Conservation (phyloP, 176 grass and related monocot genomes). For the Bonia amplexicaulis region DNA sequence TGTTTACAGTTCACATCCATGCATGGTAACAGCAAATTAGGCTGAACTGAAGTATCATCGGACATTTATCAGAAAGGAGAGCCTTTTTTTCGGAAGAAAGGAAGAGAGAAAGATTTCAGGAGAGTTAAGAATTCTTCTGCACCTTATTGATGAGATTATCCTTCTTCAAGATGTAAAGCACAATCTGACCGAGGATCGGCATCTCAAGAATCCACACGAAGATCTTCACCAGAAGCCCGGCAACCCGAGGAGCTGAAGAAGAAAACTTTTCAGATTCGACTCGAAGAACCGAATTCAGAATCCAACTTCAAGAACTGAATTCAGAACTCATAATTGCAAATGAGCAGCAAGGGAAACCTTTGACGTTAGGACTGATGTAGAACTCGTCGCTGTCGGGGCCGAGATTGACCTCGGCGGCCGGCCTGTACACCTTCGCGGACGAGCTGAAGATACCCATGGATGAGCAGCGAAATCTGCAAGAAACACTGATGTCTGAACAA, state of each 20-base stretch:
- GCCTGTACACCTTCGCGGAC: constrained; percentile 70
- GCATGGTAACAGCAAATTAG: background rate
- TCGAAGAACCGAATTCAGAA: background rate
- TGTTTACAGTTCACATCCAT: background rate
- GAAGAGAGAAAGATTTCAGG: background rate
- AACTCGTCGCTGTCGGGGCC: constrained; percentile 69
- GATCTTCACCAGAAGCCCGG: constrained; percentile 90
- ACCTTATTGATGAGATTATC: constrained; percentile 98
- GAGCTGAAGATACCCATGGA: constrained; percentile 73
- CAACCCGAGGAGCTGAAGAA: constrained; percentile 71
- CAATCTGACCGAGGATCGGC: constrained; percentile 48
- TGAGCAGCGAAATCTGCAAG: background rate
- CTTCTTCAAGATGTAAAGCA: constrained; percentile 75
- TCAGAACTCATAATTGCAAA: background rate
- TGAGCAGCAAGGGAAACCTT: constrained; percentile 39
- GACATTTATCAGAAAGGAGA: background rate
- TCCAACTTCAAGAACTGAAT: background rate
- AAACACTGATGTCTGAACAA: background rate
- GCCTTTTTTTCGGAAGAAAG: background rate
- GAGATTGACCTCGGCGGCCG: constrained; percentile 69
- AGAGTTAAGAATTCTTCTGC: background rate
- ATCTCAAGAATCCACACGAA: constrained; percentile 92
- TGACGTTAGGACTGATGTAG: constrained; percentile 87
- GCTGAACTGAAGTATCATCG: background rate
- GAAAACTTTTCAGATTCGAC: background rate